Percentiles rank a stretch among this genome's conserved stretches.
phyloP scores from a whole-genome alignment of 495 filamentous ascomycete genomes.

The Penicillium robsamsonii region DNA sequence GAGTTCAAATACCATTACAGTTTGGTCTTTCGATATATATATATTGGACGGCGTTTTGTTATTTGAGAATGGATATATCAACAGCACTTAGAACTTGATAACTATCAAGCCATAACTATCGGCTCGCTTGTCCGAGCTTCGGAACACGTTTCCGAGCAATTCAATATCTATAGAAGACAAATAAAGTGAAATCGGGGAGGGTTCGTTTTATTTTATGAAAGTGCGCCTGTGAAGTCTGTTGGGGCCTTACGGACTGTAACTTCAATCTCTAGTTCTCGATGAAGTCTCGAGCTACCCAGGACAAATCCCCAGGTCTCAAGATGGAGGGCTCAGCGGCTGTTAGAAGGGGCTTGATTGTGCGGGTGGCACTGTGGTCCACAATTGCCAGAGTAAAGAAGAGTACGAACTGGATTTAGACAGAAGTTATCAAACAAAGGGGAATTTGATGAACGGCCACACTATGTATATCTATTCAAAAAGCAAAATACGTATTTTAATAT shows the following conservation, averaged over 20 bases:
- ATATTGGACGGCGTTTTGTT: background rate
- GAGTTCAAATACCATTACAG: background rate
- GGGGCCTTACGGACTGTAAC: no score
- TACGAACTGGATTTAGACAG: background rate
- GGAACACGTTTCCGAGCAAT: background rate
- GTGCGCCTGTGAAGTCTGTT: no score
- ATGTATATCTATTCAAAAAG: background rate
- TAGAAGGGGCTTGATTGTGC: background rate
- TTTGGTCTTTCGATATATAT: background rate
- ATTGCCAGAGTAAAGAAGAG: background rate
- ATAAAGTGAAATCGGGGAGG: background rate
- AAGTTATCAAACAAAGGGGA: background rate
- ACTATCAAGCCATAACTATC: background rate
- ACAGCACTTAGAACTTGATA: background rate
- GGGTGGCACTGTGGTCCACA: background rate
- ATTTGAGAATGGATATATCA: background rate
- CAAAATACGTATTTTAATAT: background rate
- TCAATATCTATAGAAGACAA: background rate
- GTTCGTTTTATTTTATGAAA: no score
- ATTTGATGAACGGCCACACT: background rate
- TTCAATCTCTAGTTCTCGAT: background rate
- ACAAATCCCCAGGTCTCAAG: background rate
- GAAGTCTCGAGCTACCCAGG: background rate
- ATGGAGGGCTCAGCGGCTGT: background rate
- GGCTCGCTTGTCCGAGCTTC: background rate